Base-by-base conservation (phyloP, 148 eudicot genomes). In the Rhododendron griersonianum region DNA sequence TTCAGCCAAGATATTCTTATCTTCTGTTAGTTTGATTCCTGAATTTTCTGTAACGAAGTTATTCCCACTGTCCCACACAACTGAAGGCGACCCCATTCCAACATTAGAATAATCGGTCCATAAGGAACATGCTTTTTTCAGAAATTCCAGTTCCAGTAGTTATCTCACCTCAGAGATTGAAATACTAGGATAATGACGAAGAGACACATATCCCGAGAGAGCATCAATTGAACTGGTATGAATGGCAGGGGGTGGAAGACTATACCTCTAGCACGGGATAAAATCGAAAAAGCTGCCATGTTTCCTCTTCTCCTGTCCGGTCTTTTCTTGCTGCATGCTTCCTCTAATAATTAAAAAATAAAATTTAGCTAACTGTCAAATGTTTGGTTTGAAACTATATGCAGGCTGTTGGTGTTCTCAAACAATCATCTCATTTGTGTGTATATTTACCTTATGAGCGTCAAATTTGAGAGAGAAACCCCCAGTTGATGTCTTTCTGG, bases 391-490 rank as follows among this genome's bases (percentile, higher is more conserved):
- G 44, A 81, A n/a, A 85, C 57, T 16, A 83, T 57, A 61, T 51
- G 65, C 25, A 45, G 59, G 59, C 48, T 83, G 11, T 71, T 21
- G 23, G 10, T 80, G 76, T 55, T 80, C 74, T 81, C 84, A 48
- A 47, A 5, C 37, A 59, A 86, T 85, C 75, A 80, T 78, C 45
- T 33, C 33, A 39, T 30, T 48, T 83, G 5, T 82, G 80, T 11
- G 63, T 44, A 78, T 87, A 30, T 78, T 82, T 93, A 98, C 99
- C 98, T 90, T 93, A 73, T 90, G 93, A 39, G 93, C 93, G 87
- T 98, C 98, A 90, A 98, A 98, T 81, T 93, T 98, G 51, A 98
- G 95, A 8, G 98, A 95, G 92, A 98, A 98, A 87, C 90, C 80
- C 48, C 96, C 98, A 84, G 47, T 86, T 65, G 98, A 23, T 88